Evolutionary conservation across 441 rosid species (phyloP).

Genomic region (Aquilaria agallochum): DNA sequence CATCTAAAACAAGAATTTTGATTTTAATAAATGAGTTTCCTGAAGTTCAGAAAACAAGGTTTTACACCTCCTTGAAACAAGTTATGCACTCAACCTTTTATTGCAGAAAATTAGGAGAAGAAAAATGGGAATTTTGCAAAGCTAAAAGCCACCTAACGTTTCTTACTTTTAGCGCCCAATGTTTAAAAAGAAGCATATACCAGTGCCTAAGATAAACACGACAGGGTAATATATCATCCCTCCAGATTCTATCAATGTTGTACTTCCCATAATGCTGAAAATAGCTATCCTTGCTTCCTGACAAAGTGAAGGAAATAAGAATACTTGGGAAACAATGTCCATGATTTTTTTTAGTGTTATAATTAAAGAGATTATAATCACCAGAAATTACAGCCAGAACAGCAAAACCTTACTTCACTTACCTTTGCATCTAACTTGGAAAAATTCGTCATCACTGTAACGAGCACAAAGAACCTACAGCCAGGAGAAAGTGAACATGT

Average conservation of each 20-base stretch:
- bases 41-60: too few species aligned
- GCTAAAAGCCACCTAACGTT: too few species aligned
- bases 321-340: neutral
- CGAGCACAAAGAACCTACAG: conserved; percentile 86
- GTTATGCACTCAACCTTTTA: too few species aligned
- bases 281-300: conserved; percentile 77
- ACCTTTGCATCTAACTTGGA: conserved; percentile 81
- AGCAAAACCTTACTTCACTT: conserved; percentile 2
- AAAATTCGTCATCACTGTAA: conserved; percentile 79
- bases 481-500: neutral
- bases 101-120: too few species aligned
- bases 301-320: neutral
- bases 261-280: conserved; percentile 66
- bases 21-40: too few species aligned
- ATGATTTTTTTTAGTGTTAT: neutral
- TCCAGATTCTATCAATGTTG: conserved; percentile 79
- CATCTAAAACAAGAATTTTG: too few species aligned
- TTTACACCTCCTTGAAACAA: too few species aligned
- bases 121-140: too few species aligned
- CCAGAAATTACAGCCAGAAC: neutral
- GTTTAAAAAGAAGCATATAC: conserved; percentile 28
- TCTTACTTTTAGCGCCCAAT: too few species aligned
- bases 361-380: conserved; percentile 2
- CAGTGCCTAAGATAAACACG: conserved; percentile 91
- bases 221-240: conserved; percentile 85